Evolutionary conservation across 2,329 filamentous ascomycete genomes (phyloP).

Genomic region (Tolypocladium endophyticum): DNA sequence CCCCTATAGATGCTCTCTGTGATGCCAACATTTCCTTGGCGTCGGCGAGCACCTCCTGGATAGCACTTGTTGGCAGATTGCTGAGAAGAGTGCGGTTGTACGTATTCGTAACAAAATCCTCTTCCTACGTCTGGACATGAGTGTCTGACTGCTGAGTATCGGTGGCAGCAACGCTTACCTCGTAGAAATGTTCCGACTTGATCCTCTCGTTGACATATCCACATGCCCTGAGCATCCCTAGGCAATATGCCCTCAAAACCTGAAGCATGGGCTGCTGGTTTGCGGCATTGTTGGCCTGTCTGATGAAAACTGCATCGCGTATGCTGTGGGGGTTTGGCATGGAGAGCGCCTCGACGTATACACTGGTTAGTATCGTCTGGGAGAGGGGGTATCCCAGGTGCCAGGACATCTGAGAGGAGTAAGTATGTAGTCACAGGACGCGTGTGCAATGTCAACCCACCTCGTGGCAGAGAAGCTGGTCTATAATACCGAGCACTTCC

Average conservation of each 20-base stretch:
- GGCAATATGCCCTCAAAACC: conserved; percentile 74
- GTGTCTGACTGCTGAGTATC: neutral
- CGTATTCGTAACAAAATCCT: conserved; percentile 90
- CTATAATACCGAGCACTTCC: conserved; percentile 86
- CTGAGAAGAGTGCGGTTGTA: conserved; percentile 73
- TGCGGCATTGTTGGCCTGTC: conserved; percentile 17
- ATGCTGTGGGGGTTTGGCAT: conserved; percentile 56
- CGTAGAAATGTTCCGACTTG: conserved; percentile 78
- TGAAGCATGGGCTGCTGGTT: conserved; percentile 39
- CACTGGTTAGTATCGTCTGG: conserved; percentile 85
- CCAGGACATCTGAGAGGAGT: conserved; percentile 68
- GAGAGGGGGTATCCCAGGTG: conserved; percentile 92
- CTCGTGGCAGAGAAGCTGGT: conserved; percentile 83
- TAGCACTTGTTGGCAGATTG: conserved; percentile 44
- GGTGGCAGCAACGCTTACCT: conserved; percentile 41
- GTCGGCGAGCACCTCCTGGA: conserved; percentile 42
- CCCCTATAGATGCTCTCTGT: conserved; percentile 24
- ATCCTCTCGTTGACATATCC: conserved; percentile 68
- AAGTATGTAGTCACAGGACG: neutral
- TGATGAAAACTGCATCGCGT: conserved; percentile 53
- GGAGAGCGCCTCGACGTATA: conserved; percentile 78
- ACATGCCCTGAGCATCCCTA: conserved; percentile 76
- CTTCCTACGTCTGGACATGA: conserved; percentile 49
- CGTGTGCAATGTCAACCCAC: conserved; percentile 29
- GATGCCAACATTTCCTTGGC: conserved; percentile 42